phyloP scores from a whole-genome alignment of 2,329 filamentous ascomycete species.

The Colletotrichum siamense region DNA sequence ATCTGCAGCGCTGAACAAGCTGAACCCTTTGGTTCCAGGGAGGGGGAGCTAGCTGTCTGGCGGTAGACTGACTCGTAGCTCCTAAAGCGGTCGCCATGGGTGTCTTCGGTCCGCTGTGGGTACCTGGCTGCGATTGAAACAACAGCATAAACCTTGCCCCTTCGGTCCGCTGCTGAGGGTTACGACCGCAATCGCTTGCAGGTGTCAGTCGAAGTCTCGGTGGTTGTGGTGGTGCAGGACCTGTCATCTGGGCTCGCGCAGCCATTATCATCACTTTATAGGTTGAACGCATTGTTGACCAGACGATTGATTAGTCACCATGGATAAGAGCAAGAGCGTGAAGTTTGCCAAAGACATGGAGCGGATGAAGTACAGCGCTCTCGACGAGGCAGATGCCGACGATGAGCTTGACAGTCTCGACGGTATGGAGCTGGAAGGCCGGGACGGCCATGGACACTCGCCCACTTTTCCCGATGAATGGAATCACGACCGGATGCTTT shows the following conservation, averaged over 20 bases:
- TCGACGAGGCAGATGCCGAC: not conserved
- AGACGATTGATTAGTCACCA: not conserved
- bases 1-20: not conserved
- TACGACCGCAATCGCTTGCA: not conserved
- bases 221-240: not conserved
- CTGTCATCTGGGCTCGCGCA: not conserved
- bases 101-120: not conserved
- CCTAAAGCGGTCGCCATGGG: not conserved
- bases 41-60: not conserved
- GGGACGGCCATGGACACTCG: not conserved
- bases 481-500: not conserved
- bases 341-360: not conserved
- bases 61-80: not conserved
- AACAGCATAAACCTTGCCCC: not conserved
- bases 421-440: not conserved
- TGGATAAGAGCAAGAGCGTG: constrained; percentile 1
- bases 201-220: not conserved
- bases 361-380: not conserved
- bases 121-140: not conserved
- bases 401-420: not conserved
- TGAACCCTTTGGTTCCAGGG: not conserved
- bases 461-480: constrained; percentile 3
- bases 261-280: not conserved
- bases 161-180: not conserved
- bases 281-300: not conserved